These are phyloP conservation scores for Lobosporangium transversale DNA, from an alignment of 192 early-diverging fungal genomes.

Conservation along the genomic window DNA sequence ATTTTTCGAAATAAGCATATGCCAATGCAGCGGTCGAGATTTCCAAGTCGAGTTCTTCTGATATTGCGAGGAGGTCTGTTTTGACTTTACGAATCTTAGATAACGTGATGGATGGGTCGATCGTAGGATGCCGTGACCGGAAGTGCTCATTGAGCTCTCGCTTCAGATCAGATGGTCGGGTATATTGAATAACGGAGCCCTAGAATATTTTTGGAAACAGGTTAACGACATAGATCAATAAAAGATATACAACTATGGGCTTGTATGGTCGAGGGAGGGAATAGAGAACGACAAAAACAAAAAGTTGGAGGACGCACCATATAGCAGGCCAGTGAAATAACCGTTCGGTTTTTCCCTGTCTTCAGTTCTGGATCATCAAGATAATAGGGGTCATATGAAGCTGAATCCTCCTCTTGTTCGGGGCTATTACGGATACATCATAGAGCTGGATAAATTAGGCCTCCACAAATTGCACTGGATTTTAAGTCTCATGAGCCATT, in stretches of 20 bases:
- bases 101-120: constrained; percentile 84
- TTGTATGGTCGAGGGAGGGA: too few species aligned
- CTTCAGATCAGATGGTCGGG: constrained; percentile 82
- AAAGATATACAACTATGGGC: too few species aligned
- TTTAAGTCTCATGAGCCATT: too few species aligned
- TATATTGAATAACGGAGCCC: constrained; percentile 87
- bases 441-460: background rate
- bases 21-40: constrained; percentile 88
- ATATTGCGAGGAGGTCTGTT: constrained; percentile 73
- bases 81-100: constrained; percentile 91
- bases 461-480: too few species aligned
- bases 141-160: constrained; percentile 91
- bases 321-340: constrained; percentile 83
- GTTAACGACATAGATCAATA: too few species aligned
- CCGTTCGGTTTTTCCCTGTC: constrained; percentile 76
- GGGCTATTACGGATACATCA: background rate
- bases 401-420: constrained; percentile 42
- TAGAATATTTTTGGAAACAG: too few species aligned
- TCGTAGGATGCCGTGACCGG: constrained; percentile 79
- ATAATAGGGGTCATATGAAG: constrained; percentile 80
- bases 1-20: constrained; percentile 97
- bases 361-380: constrained; percentile 90
- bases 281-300: too few species aligned
- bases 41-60: constrained; percentile 80
- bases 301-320: constrained; percentile 58